These are phyloP conservation scores for Mycena haematopus DNA, from an alignment of 768 basidiomycete species.

Conservation along the genomic window DNA sequence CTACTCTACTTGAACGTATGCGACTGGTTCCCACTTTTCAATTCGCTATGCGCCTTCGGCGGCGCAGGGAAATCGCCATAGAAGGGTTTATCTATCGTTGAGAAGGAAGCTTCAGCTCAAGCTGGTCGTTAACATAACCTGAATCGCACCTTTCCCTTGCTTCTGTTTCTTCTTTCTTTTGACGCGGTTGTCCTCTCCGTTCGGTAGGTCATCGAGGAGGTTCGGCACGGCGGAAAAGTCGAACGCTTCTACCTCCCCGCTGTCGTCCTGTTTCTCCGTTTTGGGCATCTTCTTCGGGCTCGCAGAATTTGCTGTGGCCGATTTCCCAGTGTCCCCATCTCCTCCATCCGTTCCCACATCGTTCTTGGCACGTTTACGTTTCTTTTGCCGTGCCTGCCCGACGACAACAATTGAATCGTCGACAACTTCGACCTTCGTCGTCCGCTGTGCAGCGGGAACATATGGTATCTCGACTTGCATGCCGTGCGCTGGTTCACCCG, in stretches of 20 bases:
- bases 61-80: no score
- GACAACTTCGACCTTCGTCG: constrained; percentile 36
- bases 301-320: constrained; percentile 28
- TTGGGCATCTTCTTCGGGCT: constrained; percentile 29
- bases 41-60: constrained; percentile 67
- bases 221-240: constrained; percentile 76
- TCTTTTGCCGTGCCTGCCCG: constrained; percentile 67
- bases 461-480: constrained; percentile 79
- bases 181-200: constrained; percentile 43
- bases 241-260: constrained; percentile 54
- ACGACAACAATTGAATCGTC: constrained; percentile 78
- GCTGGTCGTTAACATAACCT: background rate
- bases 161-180: no score
- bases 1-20: constrained; percentile 67
- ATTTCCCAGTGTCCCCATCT: background rate
- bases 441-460: constrained; percentile 70
- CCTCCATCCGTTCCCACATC: constrained; percentile 24
- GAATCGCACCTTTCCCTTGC: constrained; percentile 42
- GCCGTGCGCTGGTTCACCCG: constrained; percentile 37
- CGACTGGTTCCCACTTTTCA: constrained; percentile 75
- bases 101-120: constrained; percentile 6
- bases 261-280: constrained; percentile 32
- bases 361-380: constrained; percentile 61
- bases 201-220: constrained; percentile 66
- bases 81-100: no score